Percentiles rank a stretch among this genome's conserved stretches.
Conservation (phyloP, 73 alveolate genomes). For the Paramecium sexaurelia region DNA sequence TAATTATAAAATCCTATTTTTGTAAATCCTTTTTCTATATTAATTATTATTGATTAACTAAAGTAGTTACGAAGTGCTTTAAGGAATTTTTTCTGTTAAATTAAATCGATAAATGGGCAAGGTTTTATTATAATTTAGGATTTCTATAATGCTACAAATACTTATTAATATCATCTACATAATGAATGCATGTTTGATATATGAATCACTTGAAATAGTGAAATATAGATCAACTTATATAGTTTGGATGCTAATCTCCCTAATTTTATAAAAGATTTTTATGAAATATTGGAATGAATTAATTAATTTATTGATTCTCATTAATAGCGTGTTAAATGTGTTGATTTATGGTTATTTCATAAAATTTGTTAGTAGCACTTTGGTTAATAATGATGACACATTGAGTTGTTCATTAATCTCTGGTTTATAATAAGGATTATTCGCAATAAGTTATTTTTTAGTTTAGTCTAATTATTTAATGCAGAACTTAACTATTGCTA, state of each 20-base stretch:
- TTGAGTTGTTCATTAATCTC: neutral
- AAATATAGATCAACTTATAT: neutral
- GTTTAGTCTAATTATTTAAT: neutral
- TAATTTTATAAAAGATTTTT: neutral
- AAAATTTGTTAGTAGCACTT: neutral
- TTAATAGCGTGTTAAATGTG: neutral
- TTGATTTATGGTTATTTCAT: neutral
- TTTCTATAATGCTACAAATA: neutral
- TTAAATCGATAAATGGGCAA: neutral
- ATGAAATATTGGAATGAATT: neutral
- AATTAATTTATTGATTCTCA: neutral
- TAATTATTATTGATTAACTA: neutral
- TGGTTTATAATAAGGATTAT: slow-evolving; percentile 15
- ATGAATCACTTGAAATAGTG: neutral
- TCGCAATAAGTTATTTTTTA: neutral
- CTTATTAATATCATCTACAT: neutral
- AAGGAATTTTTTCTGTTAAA: neutral
- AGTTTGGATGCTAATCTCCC: neutral
- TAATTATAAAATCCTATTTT: neutral
- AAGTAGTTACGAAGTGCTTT: neutral
- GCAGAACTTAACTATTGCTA: neutral
- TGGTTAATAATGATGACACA: neutral
- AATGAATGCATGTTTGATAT: neutral
- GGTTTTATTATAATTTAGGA: neutral
- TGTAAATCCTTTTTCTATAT: neutral